These are phyloP conservation scores for Dryadomyces quercus-mongolicae DNA, from an alignment of 2,329 filamentous ascomycete species.

Conservation along the genomic window DNA sequence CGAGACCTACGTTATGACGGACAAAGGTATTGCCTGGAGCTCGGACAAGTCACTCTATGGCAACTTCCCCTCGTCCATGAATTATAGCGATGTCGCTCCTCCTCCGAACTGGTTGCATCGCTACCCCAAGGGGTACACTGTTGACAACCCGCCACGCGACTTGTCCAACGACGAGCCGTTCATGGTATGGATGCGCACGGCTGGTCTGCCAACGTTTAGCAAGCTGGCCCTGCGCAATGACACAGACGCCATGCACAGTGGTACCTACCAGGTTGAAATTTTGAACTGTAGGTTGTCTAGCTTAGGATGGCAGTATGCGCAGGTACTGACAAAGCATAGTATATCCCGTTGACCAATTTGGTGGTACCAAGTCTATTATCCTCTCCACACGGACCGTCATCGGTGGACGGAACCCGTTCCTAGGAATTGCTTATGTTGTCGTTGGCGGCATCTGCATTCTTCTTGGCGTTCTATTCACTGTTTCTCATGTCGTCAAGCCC, in stretches of 20 bases:
- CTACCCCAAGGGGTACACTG: constrained; percentile 60
- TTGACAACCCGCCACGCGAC: constrained; percentile 53
- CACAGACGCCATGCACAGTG: constrained; percentile 49
- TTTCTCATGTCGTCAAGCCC: constrained; percentile 83
- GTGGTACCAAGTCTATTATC: constrained; percentile 80
- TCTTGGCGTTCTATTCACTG: constrained; percentile 76
- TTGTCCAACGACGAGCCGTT: constrained; percentile 70
- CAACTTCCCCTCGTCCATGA: constrained; percentile 44
- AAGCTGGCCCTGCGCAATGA: constrained; percentile 86
- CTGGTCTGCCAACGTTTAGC: constrained; percentile 85
- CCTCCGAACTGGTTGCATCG: constrained; percentile 74
- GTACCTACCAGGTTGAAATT: constrained; percentile 67
- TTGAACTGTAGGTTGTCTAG: constrained; percentile 53
- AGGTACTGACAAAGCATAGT: constrained; percentile 34
- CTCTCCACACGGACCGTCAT: constrained; percentile 86
- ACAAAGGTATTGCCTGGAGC: constrained; percentile 73
- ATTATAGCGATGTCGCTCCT: constrained; percentile 53
- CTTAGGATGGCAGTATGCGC: not conserved
- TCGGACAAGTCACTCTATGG: constrained; percentile 75
- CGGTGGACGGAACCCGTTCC: constrained; percentile 88
- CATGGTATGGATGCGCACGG: constrained; percentile 98
- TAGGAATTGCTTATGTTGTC: constrained; percentile 91
- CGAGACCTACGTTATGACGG: constrained; percentile 61
- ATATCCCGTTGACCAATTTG: constrained; percentile 68
- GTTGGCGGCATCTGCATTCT: constrained; percentile 88